Evolutionary conservation across 75 land plant species (phyloP).

Genomic region (Pinus albicaulis): DNA sequence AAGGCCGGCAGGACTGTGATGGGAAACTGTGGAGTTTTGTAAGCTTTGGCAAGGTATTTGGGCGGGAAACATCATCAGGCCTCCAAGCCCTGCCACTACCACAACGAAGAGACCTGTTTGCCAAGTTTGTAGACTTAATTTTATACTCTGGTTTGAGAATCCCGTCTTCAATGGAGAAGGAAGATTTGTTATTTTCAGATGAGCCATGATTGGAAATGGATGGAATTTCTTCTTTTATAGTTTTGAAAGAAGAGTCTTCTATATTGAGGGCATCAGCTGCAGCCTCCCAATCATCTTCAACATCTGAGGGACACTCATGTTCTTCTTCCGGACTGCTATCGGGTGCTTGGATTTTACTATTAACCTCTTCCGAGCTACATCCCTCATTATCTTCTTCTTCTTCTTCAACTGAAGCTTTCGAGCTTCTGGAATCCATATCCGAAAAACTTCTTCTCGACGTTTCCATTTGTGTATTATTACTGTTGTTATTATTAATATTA

Average conservation of each 20-base stretch:
- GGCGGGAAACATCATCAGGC: conserved; percentile 82
- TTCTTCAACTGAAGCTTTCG: conserved; percentile 9
- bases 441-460: conserved; percentile 6
- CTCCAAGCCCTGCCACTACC: conserved; percentile 71
- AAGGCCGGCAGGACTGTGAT: conserved; percentile 29
- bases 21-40: conserved; percentile 74
- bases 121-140: conserved; percentile 20
- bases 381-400: conserved; percentile 6
- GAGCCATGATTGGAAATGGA: conserved; percentile 9
- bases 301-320: conserved; percentile 42
- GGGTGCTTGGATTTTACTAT: conserved; percentile 7
- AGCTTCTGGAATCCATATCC: conserved; percentile 12
- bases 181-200: neutral
- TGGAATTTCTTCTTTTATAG: neutral
- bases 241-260: conserved; percentile 8
- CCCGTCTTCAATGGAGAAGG: neutral
- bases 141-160: conserved; percentile 28
- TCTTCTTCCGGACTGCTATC: conserved; percentile 45
- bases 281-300: conserved; percentile 85
- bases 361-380: conserved; percentile 11
- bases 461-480: conserved; percentile 2
- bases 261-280: conserved; percentile 72
- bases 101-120: conserved; percentile 11
- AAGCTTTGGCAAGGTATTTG: conserved; percentile 69
- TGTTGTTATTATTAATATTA: neutral